A percentile compares a stretch with the other conserved stretches of the same genome.
Evolutionary conservation across 108 stramenopile genomes (phyloP).

Genomic region (Pinguiococcus pyrenoidosus): DNA sequence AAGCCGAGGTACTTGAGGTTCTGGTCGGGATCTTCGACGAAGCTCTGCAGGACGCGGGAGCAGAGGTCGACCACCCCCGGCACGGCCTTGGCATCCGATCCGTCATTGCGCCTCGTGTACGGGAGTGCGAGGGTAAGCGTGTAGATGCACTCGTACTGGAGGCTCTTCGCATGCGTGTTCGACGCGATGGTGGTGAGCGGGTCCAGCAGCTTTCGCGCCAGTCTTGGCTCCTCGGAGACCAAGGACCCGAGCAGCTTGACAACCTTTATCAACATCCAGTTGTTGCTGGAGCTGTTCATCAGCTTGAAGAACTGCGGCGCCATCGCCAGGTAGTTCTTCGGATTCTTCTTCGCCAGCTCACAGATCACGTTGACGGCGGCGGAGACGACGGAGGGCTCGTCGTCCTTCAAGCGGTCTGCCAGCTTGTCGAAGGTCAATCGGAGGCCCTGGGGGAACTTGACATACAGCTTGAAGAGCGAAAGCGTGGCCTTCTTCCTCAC

Average conservation of each 20-base stretch:
- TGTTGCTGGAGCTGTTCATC: slow-evolving; percentile 80
- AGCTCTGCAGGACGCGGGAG: slow-evolving; percentile 65
- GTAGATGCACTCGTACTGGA: slow-evolving; percentile 87
- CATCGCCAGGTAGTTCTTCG: slow-evolving; percentile 86
- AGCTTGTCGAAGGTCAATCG: slow-evolving; percentile 82
- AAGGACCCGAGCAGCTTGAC: slow-evolving; percentile 88
- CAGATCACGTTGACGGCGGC: slow-evolving; percentile 97
- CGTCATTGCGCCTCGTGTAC: slow-evolving; percentile 76
- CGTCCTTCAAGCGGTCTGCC: slow-evolving; percentile 70
- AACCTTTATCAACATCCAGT: slow-evolving; percentile 99
- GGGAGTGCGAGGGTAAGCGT: slow-evolving; percentile 86
- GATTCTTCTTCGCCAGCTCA: slow-evolving; percentile 80
- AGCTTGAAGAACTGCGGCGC: slow-evolving; percentile 94
- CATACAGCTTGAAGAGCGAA: slow-evolving; percentile 86
- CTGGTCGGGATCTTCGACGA: slow-evolving; percentile 89
- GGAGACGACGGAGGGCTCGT: slow-evolving; percentile 65
- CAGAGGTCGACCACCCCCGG: slow-evolving; percentile 75
- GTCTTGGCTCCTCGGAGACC: slow-evolving; percentile 88
- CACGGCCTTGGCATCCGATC: slow-evolving; percentile 66
- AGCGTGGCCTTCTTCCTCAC: slow-evolving; percentile 91
- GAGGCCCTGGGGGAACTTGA: slow-evolving; percentile 97
- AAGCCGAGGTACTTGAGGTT: slow-evolving; percentile 95
- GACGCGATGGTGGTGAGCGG: slow-evolving; percentile 83
- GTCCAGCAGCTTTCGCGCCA: slow-evolving; percentile 92
- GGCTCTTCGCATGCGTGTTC: slow-evolving; percentile 82